These are phyloP conservation scores for Coemansia javaensis DNA, from an alignment of 192 early-diverging fungal species.

Conservation along the genomic window DNA sequence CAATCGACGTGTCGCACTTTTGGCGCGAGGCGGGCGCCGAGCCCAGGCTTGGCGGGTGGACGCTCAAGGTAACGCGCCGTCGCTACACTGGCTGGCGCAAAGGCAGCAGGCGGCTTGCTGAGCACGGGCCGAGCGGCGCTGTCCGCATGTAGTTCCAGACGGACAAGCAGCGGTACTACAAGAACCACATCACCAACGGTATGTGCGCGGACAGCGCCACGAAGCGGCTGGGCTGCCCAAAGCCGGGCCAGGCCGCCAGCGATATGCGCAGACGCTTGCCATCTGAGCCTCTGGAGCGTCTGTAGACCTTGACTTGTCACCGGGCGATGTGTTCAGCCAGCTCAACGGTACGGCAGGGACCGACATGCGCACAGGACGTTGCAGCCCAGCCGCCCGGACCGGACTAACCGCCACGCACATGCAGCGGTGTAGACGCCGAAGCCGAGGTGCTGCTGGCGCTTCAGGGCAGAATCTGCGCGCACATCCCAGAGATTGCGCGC, in stretches of 20 bases:
- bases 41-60: conserved; percentile 10
- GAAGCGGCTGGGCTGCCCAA: background rate
- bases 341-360: conserved; percentile 61
- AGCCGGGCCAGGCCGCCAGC: background rate
- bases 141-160: conserved; percentile 33
- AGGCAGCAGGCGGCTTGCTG: background rate
- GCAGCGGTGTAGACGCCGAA: conserved; percentile 60
- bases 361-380: no score
- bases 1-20: conserved; percentile 16
- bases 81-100: background rate
- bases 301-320: conserved; percentile 67
- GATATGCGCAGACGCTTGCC: background rate
- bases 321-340: conserved; percentile 81
- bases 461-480: conserved; percentile 58
- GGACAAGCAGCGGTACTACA: conserved; percentile 42
- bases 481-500: conserved; percentile 55
- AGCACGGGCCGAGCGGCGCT: no score
- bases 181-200: conserved; percentile 31
- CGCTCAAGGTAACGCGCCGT: conserved; percentile 25
- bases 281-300: background rate
- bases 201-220: background rate
- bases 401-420: no score
- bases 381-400: no score
- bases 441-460: conserved; percentile 75
- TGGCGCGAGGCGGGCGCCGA: background rate